Evolutionary conservation across 129 eudicot species (phyloP), one percentile per base, ranked within the genome.

Genomic region (Deinandra increscens): DNA sequence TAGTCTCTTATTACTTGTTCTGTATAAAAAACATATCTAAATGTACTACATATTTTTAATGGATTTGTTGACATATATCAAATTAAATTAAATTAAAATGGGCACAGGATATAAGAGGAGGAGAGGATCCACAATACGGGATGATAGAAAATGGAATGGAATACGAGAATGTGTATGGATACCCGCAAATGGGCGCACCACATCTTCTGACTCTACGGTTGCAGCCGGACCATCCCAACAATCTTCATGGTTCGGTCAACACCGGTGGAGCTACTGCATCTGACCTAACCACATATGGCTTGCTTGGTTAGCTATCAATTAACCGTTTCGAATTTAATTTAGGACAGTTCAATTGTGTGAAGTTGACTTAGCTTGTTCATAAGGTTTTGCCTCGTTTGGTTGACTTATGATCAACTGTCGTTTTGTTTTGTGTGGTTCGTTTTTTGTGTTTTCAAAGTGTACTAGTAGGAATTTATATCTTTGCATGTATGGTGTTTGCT

Each of bases 61-160:
- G 14, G 6, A 26, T 20, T 19, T 53, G 31, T 10, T 19, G 11
- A 8, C 34, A 8, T 7, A 50, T 19, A 53, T n/a, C n/a, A n/a
- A n/a, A n/a, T n/a, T n/a, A n/a, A n/a, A n/a, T n/a, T n/a, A 58
- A 58, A 26, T 26, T 26, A 58, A 58, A 36, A 60, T 22, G 26
- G n/a, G n/a, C n/a, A n/a, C 69, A 91, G 97, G 97, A 88, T 64
- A 74, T 83, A 77, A 77, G 77, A 72, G 85, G 77, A 72, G 85
- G 81, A 7, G 96, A 87, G 66, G 97, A 91, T 80, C 95, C 97
- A 22, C 90, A 79, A 42, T 85, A 74, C 48, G 96, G 92, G 15
- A 48, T 88, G 77, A 90, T 91, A 67, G 92, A 91, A 31, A 82
- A 88, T 59, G 95, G 77, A 79, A 83, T 81, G 44, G 97, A 78